A percentile compares a stretch with the other conserved stretches of the same genome.
These are phyloP conservation scores for Pichia sp. DNA, from an alignment of 1,139 yeast genomes.

Conservation along the genomic window DNA sequence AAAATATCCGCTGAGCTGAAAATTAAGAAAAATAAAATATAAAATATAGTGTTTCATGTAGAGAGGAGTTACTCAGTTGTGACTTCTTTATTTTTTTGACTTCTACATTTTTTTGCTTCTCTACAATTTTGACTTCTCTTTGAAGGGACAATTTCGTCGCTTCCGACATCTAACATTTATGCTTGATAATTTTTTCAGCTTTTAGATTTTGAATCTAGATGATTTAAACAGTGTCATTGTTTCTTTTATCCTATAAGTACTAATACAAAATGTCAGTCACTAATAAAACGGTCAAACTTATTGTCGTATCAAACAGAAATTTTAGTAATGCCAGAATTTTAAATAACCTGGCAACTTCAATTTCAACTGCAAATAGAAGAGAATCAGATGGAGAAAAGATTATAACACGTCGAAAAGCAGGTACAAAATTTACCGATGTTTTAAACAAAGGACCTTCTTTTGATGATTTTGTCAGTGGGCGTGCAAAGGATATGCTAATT, in stretches of 20 bases:
- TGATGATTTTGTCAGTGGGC: conserved; percentile 81
- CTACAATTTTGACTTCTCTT: no score
- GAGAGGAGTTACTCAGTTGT: no score
- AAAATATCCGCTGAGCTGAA: no score
- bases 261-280: not conserved
- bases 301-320: not conserved
- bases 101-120: no score
- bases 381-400: not conserved
- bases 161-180: no score
- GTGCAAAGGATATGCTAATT: conserved; percentile 54
- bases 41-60: no score
- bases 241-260: not conserved
- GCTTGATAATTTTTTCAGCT: not conserved
- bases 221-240: not conserved
- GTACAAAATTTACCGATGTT: conserved; percentile 62
- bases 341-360: not conserved
- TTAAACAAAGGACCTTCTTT: conserved; percentile 87
- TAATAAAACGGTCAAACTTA: not conserved
- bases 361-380: not conserved
- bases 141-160: no score
- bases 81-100: no score
- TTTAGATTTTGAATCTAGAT: not conserved
- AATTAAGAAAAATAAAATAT: no score
- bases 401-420: conserved; percentile 38
- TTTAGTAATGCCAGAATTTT: not conserved